Conservation (phyloP, 768 basidiomycete species). For the Naganishia antarctica region DNA sequence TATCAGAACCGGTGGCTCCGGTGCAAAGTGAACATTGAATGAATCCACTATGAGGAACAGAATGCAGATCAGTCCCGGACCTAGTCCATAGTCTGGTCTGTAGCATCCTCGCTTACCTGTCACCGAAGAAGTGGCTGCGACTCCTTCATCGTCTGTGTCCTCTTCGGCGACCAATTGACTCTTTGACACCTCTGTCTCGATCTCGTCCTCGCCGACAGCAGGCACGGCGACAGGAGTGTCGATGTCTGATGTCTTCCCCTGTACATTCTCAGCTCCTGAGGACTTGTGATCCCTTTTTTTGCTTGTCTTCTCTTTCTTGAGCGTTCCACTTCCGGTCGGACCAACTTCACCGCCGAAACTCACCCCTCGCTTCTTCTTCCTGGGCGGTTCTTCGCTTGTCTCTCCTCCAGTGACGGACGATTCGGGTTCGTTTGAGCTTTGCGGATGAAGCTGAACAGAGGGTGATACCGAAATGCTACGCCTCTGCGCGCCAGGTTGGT, state of each 20-base stretch:
- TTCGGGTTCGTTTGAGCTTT: slow-evolving; percentile 4
- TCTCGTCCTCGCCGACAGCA: too few relatives aligned
- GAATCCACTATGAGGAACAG: slow-evolving; percentile 47
- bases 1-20: slow-evolving; percentile 52
- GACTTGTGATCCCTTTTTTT: slow-evolving; percentile 31
- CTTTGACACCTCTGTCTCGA: not conserved
- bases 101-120: slow-evolving; percentile 21
- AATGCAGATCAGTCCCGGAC: not conserved
- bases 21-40: slow-evolving; percentile 73
- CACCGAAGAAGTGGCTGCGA: slow-evolving; percentile 26
- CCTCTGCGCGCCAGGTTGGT: slow-evolving; percentile 38
- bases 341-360: slow-evolving; percentile 47
- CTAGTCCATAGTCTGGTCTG: not conserved
- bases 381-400: slow-evolving; percentile 28
- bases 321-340: slow-evolving; percentile 43
- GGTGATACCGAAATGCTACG: slow-evolving; percentile 15
- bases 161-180: slow-evolving; percentile 27
- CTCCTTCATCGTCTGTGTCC: slow-evolving; percentile 29
- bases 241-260: not conserved
- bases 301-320: slow-evolving; percentile 53
- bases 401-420: slow-evolving; percentile 6
- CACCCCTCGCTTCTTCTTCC: slow-evolving; percentile 41
- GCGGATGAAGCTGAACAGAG: not conserved
- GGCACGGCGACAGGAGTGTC: too few relatives aligned
- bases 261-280: slow-evolving; percentile 21